phyloP scores from a whole-genome alignment of 2,329 filamentous ascomycete genomes.

The Myriosclerotinia duriaeana region DNA sequence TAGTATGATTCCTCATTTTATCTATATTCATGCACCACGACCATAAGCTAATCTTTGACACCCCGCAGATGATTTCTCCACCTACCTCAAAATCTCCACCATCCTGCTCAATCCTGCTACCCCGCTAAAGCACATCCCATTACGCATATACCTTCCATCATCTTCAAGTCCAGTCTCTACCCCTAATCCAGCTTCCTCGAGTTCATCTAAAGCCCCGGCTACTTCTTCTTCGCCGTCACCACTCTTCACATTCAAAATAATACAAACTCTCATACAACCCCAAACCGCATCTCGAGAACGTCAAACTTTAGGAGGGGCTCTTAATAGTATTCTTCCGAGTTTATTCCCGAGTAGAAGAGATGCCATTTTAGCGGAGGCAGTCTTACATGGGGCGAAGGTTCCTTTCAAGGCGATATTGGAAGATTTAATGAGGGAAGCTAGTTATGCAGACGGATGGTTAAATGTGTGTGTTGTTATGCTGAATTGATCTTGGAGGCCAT shows the following conservation, averaged over 20 bases:
- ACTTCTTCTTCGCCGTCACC: constrained; percentile 35
- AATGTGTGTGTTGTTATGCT: constrained; percentile 74
- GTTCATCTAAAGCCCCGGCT: constrained; percentile 30
- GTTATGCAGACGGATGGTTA: constrained; percentile 91
- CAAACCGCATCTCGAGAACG: constrained; percentile 47
- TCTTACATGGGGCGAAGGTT: constrained; percentile 81
- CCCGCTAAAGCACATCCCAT: constrained; percentile 77
- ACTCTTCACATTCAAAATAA: constrained; percentile 62
- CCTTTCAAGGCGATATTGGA: constrained; percentile 78
- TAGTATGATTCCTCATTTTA: constrained; percentile 46
- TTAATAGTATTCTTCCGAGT: constrained; percentile 72
- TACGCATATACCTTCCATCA: constrained; percentile 81
- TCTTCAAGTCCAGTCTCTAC: constrained; percentile 63
- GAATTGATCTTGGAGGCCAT: constrained; percentile 23
- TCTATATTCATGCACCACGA: neutral
- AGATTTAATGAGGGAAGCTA: constrained; percentile 77
- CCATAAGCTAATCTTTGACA: constrained; percentile 15
- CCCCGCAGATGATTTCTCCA: constrained; percentile 63
- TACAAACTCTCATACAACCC: constrained; percentile 72
- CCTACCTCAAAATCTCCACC: constrained; percentile 72
- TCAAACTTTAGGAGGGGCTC: constrained; percentile 73
- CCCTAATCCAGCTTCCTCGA: constrained; percentile 46
- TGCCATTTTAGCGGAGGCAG: constrained; percentile 76
- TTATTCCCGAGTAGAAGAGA: constrained; percentile 86
- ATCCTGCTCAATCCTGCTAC: constrained; percentile 74